phyloP scores from a whole-genome alignment of 257 asterid genomes.

The Penstemon newberryi region DNA sequence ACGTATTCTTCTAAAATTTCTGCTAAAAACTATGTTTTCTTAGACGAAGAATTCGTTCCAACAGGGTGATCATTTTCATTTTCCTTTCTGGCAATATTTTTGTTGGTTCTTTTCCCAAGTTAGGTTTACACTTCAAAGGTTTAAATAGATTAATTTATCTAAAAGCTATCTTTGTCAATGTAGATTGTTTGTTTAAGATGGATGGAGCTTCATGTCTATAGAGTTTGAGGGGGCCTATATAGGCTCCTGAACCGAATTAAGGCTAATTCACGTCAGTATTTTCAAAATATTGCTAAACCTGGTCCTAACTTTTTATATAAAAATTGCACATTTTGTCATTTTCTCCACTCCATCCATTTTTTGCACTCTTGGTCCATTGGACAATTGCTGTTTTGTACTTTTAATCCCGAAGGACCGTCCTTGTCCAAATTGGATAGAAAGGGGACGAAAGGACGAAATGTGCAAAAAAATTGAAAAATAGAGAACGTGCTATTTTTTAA shows the following conservation, averaged over 20 bases:
- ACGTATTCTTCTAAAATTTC: not conserved
- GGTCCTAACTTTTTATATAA: not conserved
- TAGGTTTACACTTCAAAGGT: not conserved
- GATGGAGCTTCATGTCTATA: not conserved
- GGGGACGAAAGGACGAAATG: too few species aligned
- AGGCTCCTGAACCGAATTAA: not conserved
- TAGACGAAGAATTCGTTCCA: not conserved
- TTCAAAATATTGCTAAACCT: conserved; percentile 15
- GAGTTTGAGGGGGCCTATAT: not conserved
- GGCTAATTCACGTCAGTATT: not conserved
- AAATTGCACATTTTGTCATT: too few species aligned
- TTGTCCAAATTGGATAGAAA: too few species aligned
- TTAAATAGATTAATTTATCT: not conserved
- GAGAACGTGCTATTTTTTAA: too few species aligned
- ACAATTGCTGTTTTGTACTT: too few species aligned
- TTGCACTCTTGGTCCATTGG: too few species aligned
- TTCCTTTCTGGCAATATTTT: too few species aligned
- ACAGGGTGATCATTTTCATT: not conserved
- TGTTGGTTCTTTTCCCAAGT: not conserved
- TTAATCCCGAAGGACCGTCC: too few species aligned
- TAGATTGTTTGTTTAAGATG: conserved; percentile 5
- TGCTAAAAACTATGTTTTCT: not conserved
- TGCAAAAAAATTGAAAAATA: too few species aligned
- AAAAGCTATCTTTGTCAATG: conserved; percentile 7
- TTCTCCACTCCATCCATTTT: too few species aligned